Evolutionary conservation across 139 green algal species (phyloP).

Genomic region (Chlamydomonas sp.): DNA sequence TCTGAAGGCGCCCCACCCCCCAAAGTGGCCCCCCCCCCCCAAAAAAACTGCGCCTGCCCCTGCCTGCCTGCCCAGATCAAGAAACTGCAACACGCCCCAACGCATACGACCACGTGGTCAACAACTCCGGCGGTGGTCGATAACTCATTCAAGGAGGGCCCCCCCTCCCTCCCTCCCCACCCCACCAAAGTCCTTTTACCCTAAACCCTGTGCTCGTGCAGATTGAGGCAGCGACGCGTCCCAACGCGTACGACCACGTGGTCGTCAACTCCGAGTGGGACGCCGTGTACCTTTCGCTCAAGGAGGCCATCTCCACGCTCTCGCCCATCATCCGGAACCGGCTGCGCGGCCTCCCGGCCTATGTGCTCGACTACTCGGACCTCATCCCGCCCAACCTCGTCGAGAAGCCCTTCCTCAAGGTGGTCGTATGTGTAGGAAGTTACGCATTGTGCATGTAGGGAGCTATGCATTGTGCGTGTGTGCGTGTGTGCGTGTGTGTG

Average conservation of each 20-base stretch:
- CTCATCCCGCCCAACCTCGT: conserved; percentile 68
- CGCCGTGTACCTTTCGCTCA: conserved; percentile 34
- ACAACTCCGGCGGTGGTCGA: no score
- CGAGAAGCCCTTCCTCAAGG: conserved; percentile 70
- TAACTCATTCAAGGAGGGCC: no score
- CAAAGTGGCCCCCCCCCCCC: no score
- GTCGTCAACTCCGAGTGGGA: conserved; percentile 27
- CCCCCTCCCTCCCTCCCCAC: no score
- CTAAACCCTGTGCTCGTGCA: conserved; percentile 15
- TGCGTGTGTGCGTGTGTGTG: no score
- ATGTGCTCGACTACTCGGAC: conserved; percentile 77
- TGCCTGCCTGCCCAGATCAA: no score
- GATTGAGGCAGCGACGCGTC: conserved; percentile 14
- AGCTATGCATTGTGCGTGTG: no score
- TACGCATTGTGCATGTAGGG: conserved; percentile 43
- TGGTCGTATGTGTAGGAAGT: no score
- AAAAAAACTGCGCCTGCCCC: no score
- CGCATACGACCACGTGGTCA: no score
- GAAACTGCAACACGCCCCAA: no score
- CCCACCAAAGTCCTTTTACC: background rate
- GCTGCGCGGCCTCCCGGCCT: conserved; percentile 57
- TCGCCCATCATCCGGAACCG: conserved; percentile 67
- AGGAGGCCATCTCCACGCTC: conserved; percentile 58
- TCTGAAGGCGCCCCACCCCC: no score
- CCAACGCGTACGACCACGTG: conserved; percentile 34